phyloP scores from a whole-genome alignment of 768 basidiomycete species.

The Tulasnella sp. region DNA sequence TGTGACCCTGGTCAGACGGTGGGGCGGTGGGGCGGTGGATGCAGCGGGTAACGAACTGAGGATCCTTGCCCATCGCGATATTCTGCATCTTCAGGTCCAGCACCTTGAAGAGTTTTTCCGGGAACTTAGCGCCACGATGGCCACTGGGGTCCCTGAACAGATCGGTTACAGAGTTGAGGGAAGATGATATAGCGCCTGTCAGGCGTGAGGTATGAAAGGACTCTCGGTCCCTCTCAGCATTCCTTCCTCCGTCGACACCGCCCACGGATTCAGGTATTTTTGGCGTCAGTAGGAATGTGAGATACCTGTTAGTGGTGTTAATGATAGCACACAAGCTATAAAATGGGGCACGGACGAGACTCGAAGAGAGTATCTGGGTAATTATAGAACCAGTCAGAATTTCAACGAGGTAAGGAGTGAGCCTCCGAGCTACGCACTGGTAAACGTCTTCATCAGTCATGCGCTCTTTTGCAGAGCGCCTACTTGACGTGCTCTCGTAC shows the following conservation, averaged over 20 bases:
- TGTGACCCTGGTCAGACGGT: neutral
- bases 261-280: slow-evolving; percentile 48
- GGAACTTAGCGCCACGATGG: slow-evolving; percentile 86
- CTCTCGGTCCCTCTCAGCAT: slow-evolving; percentile 32
- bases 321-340: neutral
- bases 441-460: slow-evolving; percentile 83
- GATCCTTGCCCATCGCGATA: slow-evolving; percentile 90
- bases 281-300: slow-evolving; percentile 53
- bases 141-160: slow-evolving; percentile 67
- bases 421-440: slow-evolving; percentile 50
- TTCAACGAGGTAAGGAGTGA: neutral
- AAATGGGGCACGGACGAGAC: slow-evolving; percentile 60
- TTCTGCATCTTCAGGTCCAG: slow-evolving; percentile 84
- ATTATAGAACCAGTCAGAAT: neutral
- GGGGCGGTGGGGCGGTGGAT: no score
- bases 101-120: slow-evolving; percentile 88
- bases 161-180: slow-evolving; percentile 62
- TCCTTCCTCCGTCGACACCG: slow-evolving; percentile 36
- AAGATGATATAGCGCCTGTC: slow-evolving; percentile 55
- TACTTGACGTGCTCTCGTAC: slow-evolving; percentile 64
- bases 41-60: slow-evolving; percentile 55
- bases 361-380: slow-evolving; percentile 67
- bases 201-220: slow-evolving; percentile 59
- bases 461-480: slow-evolving; percentile 67
- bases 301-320: slow-evolving; percentile 46